These are phyloP conservation scores for Crucibulum laeve DNA, from an alignment of 768 basidiomycete species.

Conservation along the genomic window DNA sequence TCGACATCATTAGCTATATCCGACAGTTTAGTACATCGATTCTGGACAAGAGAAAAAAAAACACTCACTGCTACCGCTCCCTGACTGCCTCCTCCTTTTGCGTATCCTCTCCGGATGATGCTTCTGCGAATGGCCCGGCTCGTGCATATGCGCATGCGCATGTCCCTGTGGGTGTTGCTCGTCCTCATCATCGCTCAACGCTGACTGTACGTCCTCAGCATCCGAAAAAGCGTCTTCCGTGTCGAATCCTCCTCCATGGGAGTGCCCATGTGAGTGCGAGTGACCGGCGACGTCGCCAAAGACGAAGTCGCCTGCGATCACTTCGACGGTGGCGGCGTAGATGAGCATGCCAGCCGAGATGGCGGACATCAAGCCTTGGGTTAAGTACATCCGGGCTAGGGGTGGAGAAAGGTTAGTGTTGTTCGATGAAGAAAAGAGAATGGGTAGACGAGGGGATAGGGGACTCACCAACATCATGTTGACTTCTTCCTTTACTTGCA, in stretches of 20 bases:
- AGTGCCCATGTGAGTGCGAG: slow-evolving; percentile 19
- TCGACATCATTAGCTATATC: not conserved
- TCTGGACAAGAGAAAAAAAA: not conserved
- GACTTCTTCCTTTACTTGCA: slow-evolving; percentile 18
- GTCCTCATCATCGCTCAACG: too few species aligned
- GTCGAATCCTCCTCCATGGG: slow-evolving; percentile 7
- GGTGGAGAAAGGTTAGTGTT: slow-evolving; percentile 4
- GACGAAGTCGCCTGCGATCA: slow-evolving; percentile 84
- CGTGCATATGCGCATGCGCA: too few species aligned
- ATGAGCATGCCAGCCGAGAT: slow-evolving; percentile 81
- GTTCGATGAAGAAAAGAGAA: not conserved
- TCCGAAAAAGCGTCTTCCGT: not conserved
- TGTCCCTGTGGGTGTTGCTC: too few species aligned
- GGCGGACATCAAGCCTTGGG: slow-evolving; percentile 76
- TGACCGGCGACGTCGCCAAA: slow-evolving; percentile 54
- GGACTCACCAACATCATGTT: slow-evolving; percentile 13
- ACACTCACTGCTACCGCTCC: too few species aligned
- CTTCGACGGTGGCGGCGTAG: slow-evolving; percentile 81
- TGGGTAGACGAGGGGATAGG: slow-evolving; percentile 8
- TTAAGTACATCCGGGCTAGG: slow-evolving; percentile 50
- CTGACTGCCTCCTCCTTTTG: too few species aligned
- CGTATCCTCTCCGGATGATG: too few species aligned
- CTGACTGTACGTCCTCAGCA: too few species aligned
- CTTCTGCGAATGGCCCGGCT: too few species aligned
- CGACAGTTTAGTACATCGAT: too few species aligned